Evolutionary conservation across 495 filamentous ascomycete species (phyloP), one percentile per base, ranked within the genome.

Genomic region (Trichoderma parareesei): DNA sequence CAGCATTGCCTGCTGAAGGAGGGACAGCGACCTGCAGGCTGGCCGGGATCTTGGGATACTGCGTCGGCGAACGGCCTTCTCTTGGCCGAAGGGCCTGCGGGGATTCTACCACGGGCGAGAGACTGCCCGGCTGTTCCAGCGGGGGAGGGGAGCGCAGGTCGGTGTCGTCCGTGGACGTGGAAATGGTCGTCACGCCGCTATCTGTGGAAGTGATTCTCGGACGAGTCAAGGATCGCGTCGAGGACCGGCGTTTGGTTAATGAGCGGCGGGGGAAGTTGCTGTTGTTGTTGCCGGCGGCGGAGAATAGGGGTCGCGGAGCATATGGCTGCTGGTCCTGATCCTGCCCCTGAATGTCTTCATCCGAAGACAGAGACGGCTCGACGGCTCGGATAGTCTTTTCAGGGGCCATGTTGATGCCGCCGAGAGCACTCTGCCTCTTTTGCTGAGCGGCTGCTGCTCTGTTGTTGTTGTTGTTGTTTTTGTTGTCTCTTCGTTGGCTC

Each of bases 31-130:
- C 72, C 27, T 69, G 69, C 37, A 70, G 62, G 37, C 70, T 66
- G 37, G 69, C 72, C 18, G 71, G 67, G 13, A 81, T 76, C 64
- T 75, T 76, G 60, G 80, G 79, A 48, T 82, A 81, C 3, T 53
- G 69, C 10, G 79, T 77, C 4, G 77, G 78, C 38, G 75, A 76
- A 18, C 69, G 72, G 2, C 78, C 75, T n/a, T 72, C 71, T 38
- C 69, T 65, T 4, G 46, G 46, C 8, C 46, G 46, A 18, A 49
- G n/a, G 20, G 46, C 70, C 66, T 61, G 43, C 14, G 79, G 79
- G 4, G 73, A 77, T 68, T 82, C 79, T 4, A 69, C 70, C 2
- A 83, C 78, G 2, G 82, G 80, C 1, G 81, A 78, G 0, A 82
- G 70, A 38, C 20, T 65, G 9, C 63, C 38, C 8, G 18, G 27